Evolutionary conservation across 176 grass and related monocot genomes (phyloP), one percentile per base, ranked within the genome.

Genomic region (Pontederia crassipes): DNA sequence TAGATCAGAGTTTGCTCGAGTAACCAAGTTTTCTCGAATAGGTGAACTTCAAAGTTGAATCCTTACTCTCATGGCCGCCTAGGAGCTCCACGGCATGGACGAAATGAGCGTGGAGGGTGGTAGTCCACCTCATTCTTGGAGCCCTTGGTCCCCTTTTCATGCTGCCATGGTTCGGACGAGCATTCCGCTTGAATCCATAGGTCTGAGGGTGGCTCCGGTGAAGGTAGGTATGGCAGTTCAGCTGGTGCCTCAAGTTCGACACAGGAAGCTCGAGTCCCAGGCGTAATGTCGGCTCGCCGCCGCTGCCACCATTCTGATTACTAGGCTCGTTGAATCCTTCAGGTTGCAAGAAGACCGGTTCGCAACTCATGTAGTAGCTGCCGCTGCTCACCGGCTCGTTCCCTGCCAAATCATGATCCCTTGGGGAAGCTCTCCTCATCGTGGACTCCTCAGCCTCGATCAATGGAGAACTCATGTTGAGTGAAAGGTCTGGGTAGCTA

Each of bases 91-190:
- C 90, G 64, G 90, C 90, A 56, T 95, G 90, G 48, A 95, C 78
- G 81, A 95, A 95, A 45, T 82, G 83, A 8, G 90, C 83, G 62
- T 95, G 90, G 49, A 95, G 90, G 17, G 86, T 75, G 52, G 86
- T 89, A 50, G 90, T 95, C 90, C 90, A 95, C 59, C 90, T 79
- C 90, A 95, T 95, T 75, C 90, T 81, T 6, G 90, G 90, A 56
- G 90, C 90, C 52, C 90, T 78, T 59, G 66, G 60, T 67, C 86
- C 86, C 46, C 86, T 77, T 80, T 86, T 95, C 45, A 64, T 77
- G 2, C 90, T 78, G 13, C 49, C 11, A 10, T 65, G 59, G 17
- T 47, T 61, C 56, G 77, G 55, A 49, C 58, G 64, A 16, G 75
- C 68, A 20, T 69, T 65, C 71, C 83, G 75, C 86, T 95, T 95